A percentile compares a stretch with the other conserved stretches of the same genome.
Conservation (phyloP, 2,329 filamentous ascomycete genomes). For the Amphichorda felina region DNA sequence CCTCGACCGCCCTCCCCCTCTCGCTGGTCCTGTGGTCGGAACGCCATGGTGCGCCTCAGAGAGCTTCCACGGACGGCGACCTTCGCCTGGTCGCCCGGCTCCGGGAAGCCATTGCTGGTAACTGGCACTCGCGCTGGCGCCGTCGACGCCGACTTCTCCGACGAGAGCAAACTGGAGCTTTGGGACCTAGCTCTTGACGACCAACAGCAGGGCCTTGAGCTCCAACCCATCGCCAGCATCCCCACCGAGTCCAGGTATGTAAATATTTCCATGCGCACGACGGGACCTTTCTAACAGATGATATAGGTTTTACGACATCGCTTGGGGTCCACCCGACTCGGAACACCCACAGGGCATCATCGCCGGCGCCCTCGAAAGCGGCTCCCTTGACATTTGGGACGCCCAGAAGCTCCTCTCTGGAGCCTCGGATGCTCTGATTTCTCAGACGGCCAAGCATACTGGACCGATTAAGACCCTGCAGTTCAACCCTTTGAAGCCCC, state of each 20-base stretch:
- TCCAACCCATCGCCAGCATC: constrained; percentile 75
- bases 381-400: constrained; percentile 87
- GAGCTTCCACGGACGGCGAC: constrained; percentile 94
- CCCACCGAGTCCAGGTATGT: constrained; percentile 74
- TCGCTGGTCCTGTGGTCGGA: constrained; percentile 5
- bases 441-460: constrained; percentile 78
- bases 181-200: constrained; percentile 87
- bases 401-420: constrained; percentile 55
- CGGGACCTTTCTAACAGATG: constrained; percentile 4
- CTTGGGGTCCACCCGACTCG: constrained; percentile 76
- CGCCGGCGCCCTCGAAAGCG: constrained; percentile 90
- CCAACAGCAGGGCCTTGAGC: constrained; percentile 63
- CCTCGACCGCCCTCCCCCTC: background rate
- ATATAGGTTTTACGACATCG: constrained; percentile 86
- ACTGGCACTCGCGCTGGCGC: constrained; percentile 93
- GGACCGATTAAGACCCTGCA: constrained; percentile 90
- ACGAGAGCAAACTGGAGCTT: constrained; percentile 89
- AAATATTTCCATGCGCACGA: constrained; percentile 3
- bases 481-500: constrained; percentile 87
- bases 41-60: constrained; percentile 82
- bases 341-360: constrained; percentile 79
- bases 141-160: constrained; percentile 94
- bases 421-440: constrained; percentile 61
- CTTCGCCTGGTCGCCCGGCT: constrained; percentile 88
- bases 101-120: constrained; percentile 69